A percentile compares a stretch with the other conserved stretches of the same genome.
These are phyloP conservation scores for Yarrowia galli DNA, from an alignment of 1,139 yeast genomes.

Conservation along the genomic window DNA sequence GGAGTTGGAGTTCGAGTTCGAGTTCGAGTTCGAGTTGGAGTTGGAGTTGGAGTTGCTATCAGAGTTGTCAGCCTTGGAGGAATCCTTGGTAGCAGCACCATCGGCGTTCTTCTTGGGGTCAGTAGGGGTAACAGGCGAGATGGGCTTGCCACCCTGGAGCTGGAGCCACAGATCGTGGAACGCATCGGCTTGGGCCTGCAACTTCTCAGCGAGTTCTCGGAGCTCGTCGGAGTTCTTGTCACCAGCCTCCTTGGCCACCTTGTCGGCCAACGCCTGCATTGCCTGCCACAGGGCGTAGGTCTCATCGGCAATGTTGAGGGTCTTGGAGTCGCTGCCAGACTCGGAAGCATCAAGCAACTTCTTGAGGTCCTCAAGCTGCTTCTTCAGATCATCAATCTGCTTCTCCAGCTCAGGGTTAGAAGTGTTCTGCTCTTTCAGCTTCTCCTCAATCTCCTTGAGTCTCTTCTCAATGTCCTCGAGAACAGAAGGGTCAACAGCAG, in stretches of 20 bases:
- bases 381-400: not conserved
- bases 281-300: not conserved
- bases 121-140: too few species aligned
- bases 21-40: not conserved
- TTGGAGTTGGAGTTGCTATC: not conserved
- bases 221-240: not conserved
- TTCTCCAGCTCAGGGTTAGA: not conserved
- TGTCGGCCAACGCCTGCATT: conserved; percentile 2
- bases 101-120: not conserved
- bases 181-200: conserved; percentile 1
- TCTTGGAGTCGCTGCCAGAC: not conserved
- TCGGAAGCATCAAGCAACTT: not conserved
- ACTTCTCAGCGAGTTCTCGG: conserved; percentile 1
- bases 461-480: not conserved
- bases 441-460: not conserved
- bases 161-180: conserved; percentile 3
- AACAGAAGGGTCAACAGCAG: not conserved
- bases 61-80: not conserved
- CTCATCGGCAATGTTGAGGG: not conserved
- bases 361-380: not conserved
- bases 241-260: conserved; percentile 9
- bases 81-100: not conserved
- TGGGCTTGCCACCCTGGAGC: not conserved
- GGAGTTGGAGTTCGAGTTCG: not conserved
- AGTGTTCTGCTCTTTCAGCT: not conserved